Percentiles rank a stretch among this genome's conserved stretches.
These are phyloP conservation scores for Paecilomyces sp. DNA, from an alignment of 2,329 filamentous ascomycete species.

Conservation along the genomic window DNA sequence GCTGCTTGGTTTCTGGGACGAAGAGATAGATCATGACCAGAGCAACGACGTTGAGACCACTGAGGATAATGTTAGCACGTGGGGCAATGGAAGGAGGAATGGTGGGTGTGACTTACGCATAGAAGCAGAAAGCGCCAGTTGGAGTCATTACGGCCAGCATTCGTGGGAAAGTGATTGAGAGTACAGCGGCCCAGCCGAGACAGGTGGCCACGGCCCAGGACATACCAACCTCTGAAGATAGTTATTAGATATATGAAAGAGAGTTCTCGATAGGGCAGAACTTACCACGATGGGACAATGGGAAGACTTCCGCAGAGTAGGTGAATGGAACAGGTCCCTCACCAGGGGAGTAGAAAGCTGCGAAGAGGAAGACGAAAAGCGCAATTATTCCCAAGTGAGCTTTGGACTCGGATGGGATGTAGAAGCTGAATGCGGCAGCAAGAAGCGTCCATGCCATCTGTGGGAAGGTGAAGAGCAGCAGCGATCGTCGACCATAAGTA, in stretches of 20 bases:
- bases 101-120: constrained; percentile 31
- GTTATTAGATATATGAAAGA: constrained; percentile 25
- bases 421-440: constrained; percentile 54
- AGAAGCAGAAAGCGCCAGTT: constrained; percentile 55
- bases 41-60: constrained; percentile 52
- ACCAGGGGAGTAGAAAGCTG: constrained; percentile 56
- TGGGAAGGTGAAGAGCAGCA: constrained; percentile 60
- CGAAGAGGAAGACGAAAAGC: constrained; percentile 59
- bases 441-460: constrained; percentile 63
- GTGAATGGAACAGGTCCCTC: constrained; percentile 51
- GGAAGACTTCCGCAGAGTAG: constrained; percentile 52
- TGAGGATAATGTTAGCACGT: constrained; percentile 9
- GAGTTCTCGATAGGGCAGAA: constrained; percentile 1
- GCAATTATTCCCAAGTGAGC: constrained; percentile 49
- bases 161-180: constrained; percentile 45
- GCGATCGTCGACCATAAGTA: constrained; percentile 56
- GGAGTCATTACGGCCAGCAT: constrained; percentile 42
- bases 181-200: constrained; percentile 42
- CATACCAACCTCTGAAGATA: constrained; percentile 40
- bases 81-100: constrained; percentile 4
- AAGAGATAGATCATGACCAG: constrained; percentile 59
- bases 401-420: constrained; percentile 36
- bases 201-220: constrained; percentile 39
- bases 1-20: constrained; percentile 51
- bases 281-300: constrained; percentile 46